Percentiles rank a stretch among this genome's conserved stretches.
phyloP scores from a whole-genome alignment of 2,329 filamentous ascomycete species.

The Colletotrichum sp. region DNA sequence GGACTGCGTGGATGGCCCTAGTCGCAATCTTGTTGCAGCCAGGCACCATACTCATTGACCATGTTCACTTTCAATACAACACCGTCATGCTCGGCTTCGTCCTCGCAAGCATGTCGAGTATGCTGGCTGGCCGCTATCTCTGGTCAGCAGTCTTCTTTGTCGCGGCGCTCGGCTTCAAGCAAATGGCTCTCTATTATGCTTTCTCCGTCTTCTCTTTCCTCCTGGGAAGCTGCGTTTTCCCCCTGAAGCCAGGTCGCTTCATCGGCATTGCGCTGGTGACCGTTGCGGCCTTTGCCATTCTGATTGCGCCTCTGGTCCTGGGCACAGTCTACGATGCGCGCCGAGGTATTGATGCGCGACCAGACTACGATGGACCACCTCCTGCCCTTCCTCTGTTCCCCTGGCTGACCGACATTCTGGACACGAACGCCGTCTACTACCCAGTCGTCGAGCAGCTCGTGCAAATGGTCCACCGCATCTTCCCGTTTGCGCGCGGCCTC shows the following conservation, averaged over 20 bases:
- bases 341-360: constrained; percentile 63
- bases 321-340: constrained; percentile 74
- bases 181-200: constrained; percentile 98
- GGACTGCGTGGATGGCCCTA: constrained; percentile 84
- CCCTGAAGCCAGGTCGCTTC: constrained; percentile 72
- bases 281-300: constrained; percentile 71
- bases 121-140: constrained; percentile 81
- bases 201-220: constrained; percentile 92
- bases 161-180: constrained; percentile 92
- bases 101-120: constrained; percentile 84
- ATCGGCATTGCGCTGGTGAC: constrained; percentile 79
- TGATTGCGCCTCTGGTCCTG: constrained; percentile 77
- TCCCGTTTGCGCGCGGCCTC: constrained; percentile 92
- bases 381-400: constrained; percentile 67
- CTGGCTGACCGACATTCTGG: constrained; percentile 61
- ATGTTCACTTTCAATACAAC: constrained; percentile 98
- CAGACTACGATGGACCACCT: constrained; percentile 62
- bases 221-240: constrained; percentile 83
- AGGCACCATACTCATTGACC: constrained; percentile 87
- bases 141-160: constrained; percentile 97
- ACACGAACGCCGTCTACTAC: constrained; percentile 73
- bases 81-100: constrained; percentile 97
- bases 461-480: constrained; percentile 90
- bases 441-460: constrained; percentile 77
- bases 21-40: constrained; percentile 93